phyloP scores from a whole-genome alignment of 345 rosid genomes.

The Eucalyptus brandiana region DNA sequence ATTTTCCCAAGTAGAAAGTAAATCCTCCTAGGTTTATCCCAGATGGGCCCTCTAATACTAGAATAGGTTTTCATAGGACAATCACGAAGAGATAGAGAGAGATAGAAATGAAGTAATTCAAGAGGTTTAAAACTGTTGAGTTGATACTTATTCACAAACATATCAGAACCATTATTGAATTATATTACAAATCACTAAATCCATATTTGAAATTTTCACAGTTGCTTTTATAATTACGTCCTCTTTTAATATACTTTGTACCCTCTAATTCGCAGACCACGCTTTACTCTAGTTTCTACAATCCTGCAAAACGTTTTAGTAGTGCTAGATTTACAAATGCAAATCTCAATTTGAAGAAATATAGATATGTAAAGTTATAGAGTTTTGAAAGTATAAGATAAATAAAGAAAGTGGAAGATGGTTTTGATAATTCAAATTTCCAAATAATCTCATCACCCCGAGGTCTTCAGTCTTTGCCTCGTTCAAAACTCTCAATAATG shows the following conservation, averaged over 20 bases:
- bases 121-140: not conserved
- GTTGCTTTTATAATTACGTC: not conserved
- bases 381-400: not conserved
- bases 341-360: not conserved
- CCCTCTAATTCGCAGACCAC: not conserved
- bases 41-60: not conserved
- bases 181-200: not conserved
- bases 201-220: not conserved
- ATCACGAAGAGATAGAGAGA: not conserved
- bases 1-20: not conserved
- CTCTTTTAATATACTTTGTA: not conserved
- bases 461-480: not conserved
- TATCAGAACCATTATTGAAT: not conserved
- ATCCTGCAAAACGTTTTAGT: not conserved
- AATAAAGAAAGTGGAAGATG: not conserved
- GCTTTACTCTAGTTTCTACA: not conserved
- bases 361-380: not conserved
- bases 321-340: not conserved
- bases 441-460: not conserved
- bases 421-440: not conserved
- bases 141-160: not conserved
- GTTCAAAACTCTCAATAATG: not conserved
- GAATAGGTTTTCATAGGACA: not conserved
- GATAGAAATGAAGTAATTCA: not conserved
- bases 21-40: not conserved